Percentiles rank a stretch among this genome's conserved stretches.
Conservation (phyloP, 2,329 filamentous ascomycete species). For the Trichoderma simmonsii region DNA sequence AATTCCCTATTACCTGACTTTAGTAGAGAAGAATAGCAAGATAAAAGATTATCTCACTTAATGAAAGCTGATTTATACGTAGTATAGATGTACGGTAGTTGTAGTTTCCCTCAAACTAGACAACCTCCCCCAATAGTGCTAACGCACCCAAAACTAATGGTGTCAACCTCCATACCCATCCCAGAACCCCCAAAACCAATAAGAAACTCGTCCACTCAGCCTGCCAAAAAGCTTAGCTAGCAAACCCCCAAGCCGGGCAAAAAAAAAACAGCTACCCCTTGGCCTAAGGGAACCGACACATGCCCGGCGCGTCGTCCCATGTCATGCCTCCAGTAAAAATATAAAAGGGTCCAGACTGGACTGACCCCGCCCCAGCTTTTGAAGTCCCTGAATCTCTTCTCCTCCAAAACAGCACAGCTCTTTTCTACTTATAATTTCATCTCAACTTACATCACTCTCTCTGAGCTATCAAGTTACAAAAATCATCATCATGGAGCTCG, state of each 20-base stretch:
- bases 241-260: neutral
- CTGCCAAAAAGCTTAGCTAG: neutral
- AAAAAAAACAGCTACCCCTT: neutral
- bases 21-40: accelerated
- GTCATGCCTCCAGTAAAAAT: neutral
- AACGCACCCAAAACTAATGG: neutral
- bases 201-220: neutral
- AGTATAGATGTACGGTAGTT: neutral
- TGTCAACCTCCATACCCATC: neutral
- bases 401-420: neutral
- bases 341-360: neutral
- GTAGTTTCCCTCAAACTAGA: neutral
- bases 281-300: neutral
- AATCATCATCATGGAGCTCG: slow-evolving; percentile 30
- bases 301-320: neutral
- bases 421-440: neutral
- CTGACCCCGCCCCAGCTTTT: neutral
- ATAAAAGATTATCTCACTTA: no score
- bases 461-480: neutral
- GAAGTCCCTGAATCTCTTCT: neutral
- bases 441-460: neutral
- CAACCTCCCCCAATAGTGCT: neutral
- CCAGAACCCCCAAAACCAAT: neutral
- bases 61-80: neutral
- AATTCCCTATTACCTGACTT: accelerated